Evolutionary conservation across 352 stramenopile species (phyloP).

Genomic region (Phytophthora palmivora): DNA sequence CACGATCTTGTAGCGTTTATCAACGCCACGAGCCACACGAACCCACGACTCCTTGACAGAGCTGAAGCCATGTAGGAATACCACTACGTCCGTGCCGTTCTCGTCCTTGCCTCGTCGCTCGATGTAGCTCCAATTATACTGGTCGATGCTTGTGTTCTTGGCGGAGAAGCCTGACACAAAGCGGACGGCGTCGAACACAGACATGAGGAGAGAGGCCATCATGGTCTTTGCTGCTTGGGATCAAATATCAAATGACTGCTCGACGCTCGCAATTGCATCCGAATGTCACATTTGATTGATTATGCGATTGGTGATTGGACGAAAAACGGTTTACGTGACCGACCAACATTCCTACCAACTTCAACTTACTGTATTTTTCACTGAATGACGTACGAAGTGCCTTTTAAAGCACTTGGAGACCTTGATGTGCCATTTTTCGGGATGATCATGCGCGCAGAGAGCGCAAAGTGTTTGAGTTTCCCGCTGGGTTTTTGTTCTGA

Average conservation of each 20-base stretch:
- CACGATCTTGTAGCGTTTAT: slow-evolving; percentile 62
- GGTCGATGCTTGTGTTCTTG: slow-evolving; percentile 50
- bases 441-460: slow-evolving; percentile 6
- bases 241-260: slow-evolving; percentile 12
- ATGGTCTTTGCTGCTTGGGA: slow-evolving; percentile 2
- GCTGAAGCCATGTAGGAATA: slow-evolving; percentile 81
- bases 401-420: not conserved
- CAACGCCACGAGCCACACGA: slow-evolving; percentile 53
- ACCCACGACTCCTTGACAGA: slow-evolving; percentile 77
- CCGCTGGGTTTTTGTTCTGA: slow-evolving; percentile 4
- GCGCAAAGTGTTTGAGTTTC: slow-evolving; percentile 11
- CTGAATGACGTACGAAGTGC: slow-evolving; percentile 8
- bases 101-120: slow-evolving; percentile 54
- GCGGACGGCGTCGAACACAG: slow-evolving; percentile 55
- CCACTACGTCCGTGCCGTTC: slow-evolving; percentile 53
- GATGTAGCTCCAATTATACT: slow-evolving; percentile 82
- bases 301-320: too few relatives aligned
- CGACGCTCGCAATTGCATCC: not conserved
- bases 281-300: slow-evolving; percentile 6
- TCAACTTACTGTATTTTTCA: slow-evolving; percentile 1
- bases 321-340: slow-evolving; percentile 24
- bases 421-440: slow-evolving; percentile 10
- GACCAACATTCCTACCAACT: slow-evolving; percentile 25
- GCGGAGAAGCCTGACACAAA: slow-evolving; percentile 61
- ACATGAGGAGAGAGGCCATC: slow-evolving; percentile 41